Conservation (phyloP, 2,329 filamentous ascomycete species). For the Apiospora kogelbergensis region DNA sequence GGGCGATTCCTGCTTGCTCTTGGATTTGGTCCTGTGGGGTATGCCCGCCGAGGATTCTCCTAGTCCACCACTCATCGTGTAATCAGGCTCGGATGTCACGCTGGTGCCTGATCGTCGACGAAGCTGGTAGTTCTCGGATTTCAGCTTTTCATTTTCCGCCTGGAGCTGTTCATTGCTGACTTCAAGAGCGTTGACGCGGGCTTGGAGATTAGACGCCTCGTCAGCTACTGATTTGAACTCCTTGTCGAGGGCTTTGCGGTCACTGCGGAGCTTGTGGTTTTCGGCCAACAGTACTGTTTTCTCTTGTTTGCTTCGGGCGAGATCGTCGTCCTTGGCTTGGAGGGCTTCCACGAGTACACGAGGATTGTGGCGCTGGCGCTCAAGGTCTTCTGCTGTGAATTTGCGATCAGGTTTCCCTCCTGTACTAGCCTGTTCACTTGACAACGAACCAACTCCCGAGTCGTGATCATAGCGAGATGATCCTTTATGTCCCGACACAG, state of each 20-base stretch:
- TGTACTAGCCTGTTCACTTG: constrained; percentile 30
- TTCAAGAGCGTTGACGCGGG: background rate
- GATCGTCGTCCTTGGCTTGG: constrained; percentile 19
- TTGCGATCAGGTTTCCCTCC: constrained; percentile 26
- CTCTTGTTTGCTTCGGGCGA: constrained; percentile 15
- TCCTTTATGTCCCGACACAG: background rate
- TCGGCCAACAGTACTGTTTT: background rate
- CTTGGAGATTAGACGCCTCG: background rate
- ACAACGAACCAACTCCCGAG: constrained; percentile 32
- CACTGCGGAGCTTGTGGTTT: background rate
- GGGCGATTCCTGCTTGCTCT: background rate
- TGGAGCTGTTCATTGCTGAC: constrained; percentile 8
- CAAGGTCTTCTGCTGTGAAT: constrained; percentile 23
- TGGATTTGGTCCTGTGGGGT: constrained; percentile 7
- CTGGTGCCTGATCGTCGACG: background rate
- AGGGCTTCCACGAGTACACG: constrained; percentile 29
- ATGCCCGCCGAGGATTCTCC: constrained; percentile 4
- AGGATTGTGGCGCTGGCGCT: constrained; percentile 24
- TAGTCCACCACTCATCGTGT: constrained; percentile 13
- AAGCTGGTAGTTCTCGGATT: background rate
- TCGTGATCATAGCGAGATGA: constrained; percentile 18
- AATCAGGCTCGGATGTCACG: constrained; percentile 1
- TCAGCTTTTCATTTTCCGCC: constrained; percentile 12
- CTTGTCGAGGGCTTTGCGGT: background rate
- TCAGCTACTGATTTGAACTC: background rate